Conservation (phyloP, 108 stramenopile genomes). For the Nannochloropsis salina region DNA sequence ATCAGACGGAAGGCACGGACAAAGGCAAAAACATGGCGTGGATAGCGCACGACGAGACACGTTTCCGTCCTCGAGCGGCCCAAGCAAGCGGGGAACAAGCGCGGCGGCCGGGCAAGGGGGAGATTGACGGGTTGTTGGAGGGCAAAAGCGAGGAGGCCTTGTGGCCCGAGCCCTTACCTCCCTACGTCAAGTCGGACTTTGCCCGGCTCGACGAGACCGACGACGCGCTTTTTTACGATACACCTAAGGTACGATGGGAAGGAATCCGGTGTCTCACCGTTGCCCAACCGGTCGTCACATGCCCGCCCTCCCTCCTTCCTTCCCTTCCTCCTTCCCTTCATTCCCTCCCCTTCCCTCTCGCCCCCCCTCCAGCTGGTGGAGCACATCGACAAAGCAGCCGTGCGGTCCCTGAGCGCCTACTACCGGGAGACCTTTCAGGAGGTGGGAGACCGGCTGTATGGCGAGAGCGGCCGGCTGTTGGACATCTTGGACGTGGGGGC, state of each 20-base stretch:
- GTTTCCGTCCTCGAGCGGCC: neutral
- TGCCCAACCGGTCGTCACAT: neutral
- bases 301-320: neutral
- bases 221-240: neutral
- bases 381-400: conserved; percentile 6
- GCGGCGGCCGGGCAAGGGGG: neutral
- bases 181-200: neutral
- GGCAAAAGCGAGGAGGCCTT: neutral
- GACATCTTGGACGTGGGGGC: neutral
- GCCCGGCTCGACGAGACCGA: neutral
- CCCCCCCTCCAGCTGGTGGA: neutral
- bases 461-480: neutral
- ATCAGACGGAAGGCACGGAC: too few species aligned
- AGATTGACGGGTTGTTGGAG: neutral
- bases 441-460: neutral
- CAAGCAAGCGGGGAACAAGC: neutral
- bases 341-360: neutral
- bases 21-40: too few species aligned
- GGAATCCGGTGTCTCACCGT: neutral
- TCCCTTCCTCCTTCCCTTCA: neutral
- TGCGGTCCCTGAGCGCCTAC: neutral
- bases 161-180: neutral
- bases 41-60: neutral
- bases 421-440: neutral
- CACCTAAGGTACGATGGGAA: neutral